Evolutionary conservation across 176 grass and related monocot genomes (phyloP), one percentile per base, ranked within the genome.

Genomic region (Bonia amplexicaulis): DNA sequence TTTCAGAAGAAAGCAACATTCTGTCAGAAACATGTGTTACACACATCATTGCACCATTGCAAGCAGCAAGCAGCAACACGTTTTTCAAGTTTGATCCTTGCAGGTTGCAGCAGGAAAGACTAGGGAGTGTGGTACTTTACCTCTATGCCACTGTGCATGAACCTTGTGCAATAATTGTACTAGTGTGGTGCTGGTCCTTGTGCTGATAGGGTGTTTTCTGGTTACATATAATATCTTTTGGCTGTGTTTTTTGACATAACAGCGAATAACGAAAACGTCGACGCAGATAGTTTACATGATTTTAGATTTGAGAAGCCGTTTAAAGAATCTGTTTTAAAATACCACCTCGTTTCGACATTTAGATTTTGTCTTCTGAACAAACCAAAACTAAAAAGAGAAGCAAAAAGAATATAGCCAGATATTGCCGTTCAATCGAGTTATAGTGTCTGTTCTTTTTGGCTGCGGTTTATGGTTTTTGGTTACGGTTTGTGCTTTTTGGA

Each of bases 231-330:
- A 37, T 37, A 3, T 0, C 35, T 37, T 37, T 37, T 37, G 2
- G 35, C 5, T 35, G 0, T 4, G 4, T 37, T 5, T 37, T 37
- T 37, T 37, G 0, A 37, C 0, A 37, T 37, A 0, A 0, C 35
- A 37, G 35, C 0, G 2, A 0, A 37, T 0, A 0, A 0, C 2
- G 2, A 0, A 37, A 4, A 0, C 0, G 4, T 4, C 1, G 3
- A 33, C 3, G 3, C 3, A 37, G 2, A 37, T 37, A 0, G 3
- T 0, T 5, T 37, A 37, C 0, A 37, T 37, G 0, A 37, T 37
- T 37, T 37, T 37, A 37, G 0, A 5, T 4, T 37, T 37, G 5
- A 0, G 0, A 5, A 37, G 35, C 4, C 0, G 35, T 37, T 37
- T 37, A 37, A 0, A 37, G 3, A 37, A 37, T 37, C 4, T 0